Base-by-base conservation (phyloP, 805 yeast species). In the Yarrowia alimentaria region DNA sequence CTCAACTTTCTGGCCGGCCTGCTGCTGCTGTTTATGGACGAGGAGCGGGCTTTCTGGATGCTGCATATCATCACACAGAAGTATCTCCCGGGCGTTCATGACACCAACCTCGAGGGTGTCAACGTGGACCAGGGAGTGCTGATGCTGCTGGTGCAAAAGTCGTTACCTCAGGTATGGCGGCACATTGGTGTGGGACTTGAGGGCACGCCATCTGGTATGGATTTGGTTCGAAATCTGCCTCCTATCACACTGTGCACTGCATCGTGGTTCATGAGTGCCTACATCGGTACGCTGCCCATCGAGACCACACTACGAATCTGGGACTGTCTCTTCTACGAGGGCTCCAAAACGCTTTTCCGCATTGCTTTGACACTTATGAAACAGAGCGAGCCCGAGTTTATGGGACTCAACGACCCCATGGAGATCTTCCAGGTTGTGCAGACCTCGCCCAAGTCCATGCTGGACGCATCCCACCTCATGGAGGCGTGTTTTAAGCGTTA, bases 241-340 rank as follows among this genome's bases (percentile, higher is more conserved):
- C 95, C 97, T 1, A 77, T 93, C 4, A 85, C 96, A 1, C 73
- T 93, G 37, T 93, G 95, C 58, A 93, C 98, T 0, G 91, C 96
- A 0, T 81, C 95, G 51, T 93, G 99, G 99, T 93, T 93, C 63
- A 91, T 93, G 98, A 85, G 96, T 60, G 78, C 87, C n/a, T 93
- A 85, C 67, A 88, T 93, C 26, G 96, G 95, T 0, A 80, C 83
- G 0, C 67, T 93, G 19, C 99, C 99, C 0, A 79, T 88, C 17
- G 98, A 93, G 61, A 78, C 94, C 0, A 83, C 88, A 7, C 69
- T 93, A 34, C 70, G 98, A 52, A 82, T 93, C 0, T 91, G 99
- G 98, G 99, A 93, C 66, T 86, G 94, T 55, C 68, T 91, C 43
- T 90, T 94, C 72, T 88, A 85, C 62, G 98, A 91, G 64, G 96